phyloP scores from a whole-genome alignment of 31 red algal genomes.

The Asparagopsis taxiformis region DNA sequence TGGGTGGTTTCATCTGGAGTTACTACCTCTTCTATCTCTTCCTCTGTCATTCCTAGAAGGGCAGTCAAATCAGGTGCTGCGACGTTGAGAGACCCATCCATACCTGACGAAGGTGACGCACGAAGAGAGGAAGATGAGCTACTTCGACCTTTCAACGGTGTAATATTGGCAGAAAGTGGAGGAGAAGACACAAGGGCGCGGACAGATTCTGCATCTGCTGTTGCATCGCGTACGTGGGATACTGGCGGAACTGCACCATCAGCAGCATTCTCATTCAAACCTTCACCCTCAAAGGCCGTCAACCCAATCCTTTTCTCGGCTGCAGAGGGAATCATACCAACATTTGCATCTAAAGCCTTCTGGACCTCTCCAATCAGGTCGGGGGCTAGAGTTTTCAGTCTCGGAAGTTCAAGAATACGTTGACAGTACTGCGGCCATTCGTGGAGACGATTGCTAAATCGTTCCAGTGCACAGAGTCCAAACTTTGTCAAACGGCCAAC shows the following conservation, averaged over 20 bases:
- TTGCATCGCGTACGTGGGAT: constrained; percentile 15
- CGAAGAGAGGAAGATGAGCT: constrained; percentile 14
- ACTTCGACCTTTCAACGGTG: constrained; percentile 32
- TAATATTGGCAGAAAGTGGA: constrained; percentile 25
- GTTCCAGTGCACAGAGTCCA: constrained; percentile 77
- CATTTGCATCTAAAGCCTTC: constrained; percentile 16
- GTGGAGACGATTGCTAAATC: constrained; percentile 56
- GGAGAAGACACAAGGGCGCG: constrained; percentile 43
- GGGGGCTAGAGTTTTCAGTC: constrained; percentile 64
- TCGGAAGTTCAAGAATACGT: constrained; percentile 67
- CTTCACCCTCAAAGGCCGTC: constrained; percentile 9
- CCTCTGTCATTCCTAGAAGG: constrained; percentile 36
- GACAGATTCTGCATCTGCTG: constrained; percentile 41
- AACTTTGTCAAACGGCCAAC: constrained; percentile 70
- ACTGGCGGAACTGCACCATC: constrained; percentile 21
- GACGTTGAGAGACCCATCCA: constrained; percentile 35
- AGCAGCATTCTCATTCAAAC: constrained; percentile 4
- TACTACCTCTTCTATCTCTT: constrained; percentile 39
- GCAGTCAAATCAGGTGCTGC: constrained; percentile 39
- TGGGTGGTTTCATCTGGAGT: constrained; percentile 76
- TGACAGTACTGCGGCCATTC: constrained; percentile 87
- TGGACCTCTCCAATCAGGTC: constrained; percentile 46
- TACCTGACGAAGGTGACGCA: constrained; percentile 22
- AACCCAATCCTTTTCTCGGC: constrained; percentile 21
- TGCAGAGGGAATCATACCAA: constrained; percentile 21